Percentiles rank a stretch among this genome's conserved stretches.
These are phyloP conservation scores for Aspergillus versicolor DNA, from an alignment of 2,329 filamentous ascomycete genomes.

Conservation along the genomic window DNA sequence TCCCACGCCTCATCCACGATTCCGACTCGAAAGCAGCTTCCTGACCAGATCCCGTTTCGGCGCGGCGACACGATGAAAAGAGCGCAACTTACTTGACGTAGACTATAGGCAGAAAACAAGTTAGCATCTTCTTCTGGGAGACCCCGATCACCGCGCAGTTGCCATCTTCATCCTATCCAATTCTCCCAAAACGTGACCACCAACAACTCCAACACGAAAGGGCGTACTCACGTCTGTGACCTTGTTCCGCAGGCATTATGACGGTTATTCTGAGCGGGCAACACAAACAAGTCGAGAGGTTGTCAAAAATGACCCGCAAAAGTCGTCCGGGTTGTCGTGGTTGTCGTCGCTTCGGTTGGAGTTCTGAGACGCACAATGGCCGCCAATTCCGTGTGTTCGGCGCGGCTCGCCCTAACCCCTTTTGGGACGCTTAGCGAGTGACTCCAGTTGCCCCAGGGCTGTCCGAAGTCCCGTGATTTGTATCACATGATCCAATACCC, in stretches of 20 bases:
- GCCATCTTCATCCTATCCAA: not conserved
- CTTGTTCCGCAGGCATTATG: constrained; percentile 86
- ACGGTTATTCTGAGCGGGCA: constrained; percentile 49
- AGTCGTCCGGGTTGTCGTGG: constrained; percentile 44
- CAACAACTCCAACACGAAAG: constrained; percentile 1
- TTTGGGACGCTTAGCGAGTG: constrained; percentile 38
- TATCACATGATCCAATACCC: not conserved
- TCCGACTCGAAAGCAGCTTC: constrained; percentile 10
- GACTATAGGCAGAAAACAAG: constrained; percentile 55
- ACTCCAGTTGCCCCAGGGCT: constrained; percentile 27
- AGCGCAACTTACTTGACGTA: constrained; percentile 78
- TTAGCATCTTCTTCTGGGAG: constrained; percentile 27
- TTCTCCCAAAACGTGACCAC: constrained; percentile 6
- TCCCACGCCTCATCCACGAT: constrained; percentile 12
- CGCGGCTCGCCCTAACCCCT: constrained; percentile 35
- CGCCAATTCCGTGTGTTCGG: constrained; percentile 39
- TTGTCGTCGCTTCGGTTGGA: constrained; percentile 43
- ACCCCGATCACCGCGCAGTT: not conserved
- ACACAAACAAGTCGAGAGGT: constrained; percentile 42
- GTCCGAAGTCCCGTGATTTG: constrained; percentile 24
- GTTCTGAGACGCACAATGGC: constrained; percentile 34
- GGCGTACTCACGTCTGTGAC: constrained; percentile 77
- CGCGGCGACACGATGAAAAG: constrained; percentile 23
- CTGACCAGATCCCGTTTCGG: constrained; percentile 14
- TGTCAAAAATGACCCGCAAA: constrained; percentile 42